These are phyloP conservation scores for Hansenula lynferdii DNA, from an alignment of 1,139 yeast genomes.

Conservation along the genomic window DNA sequence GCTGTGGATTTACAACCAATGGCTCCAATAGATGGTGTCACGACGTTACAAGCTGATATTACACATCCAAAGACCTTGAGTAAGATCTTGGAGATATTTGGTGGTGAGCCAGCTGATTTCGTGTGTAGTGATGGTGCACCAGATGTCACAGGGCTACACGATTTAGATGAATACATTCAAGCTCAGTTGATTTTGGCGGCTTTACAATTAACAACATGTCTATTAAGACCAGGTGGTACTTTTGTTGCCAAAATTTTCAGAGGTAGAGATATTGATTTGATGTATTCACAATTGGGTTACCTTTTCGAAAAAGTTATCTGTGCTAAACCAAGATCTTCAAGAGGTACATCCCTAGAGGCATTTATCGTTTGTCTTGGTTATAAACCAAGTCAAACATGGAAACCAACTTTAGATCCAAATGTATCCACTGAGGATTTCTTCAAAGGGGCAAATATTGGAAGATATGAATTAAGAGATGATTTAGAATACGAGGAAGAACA, in stretches of 20 bases:
- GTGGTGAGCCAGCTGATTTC: conserved; percentile 90
- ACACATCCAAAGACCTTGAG: conserved; percentile 89
- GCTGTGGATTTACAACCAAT: conserved; percentile 97
- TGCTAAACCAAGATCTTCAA: conserved; percentile 91
- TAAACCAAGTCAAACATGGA: conserved; percentile 78
- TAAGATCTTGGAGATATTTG: conserved; percentile 72
- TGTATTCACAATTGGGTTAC: conserved; percentile 83
- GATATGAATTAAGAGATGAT: conserved; percentile 37
- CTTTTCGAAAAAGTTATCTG: conserved; percentile 84
- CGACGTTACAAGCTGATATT: conserved; percentile 90
- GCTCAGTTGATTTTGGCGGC: conserved; percentile 92
- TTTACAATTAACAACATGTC: conserved; percentile 81
- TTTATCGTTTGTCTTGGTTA: conserved; percentile 91
- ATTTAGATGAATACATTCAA: conserved; percentile 92
- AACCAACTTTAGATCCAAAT: conserved; percentile 52
- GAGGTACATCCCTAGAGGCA: conserved; percentile 92
- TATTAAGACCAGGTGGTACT: conserved; percentile 82
- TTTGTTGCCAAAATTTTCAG: conserved; percentile 96
- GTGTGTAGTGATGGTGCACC: conserved; percentile 99
- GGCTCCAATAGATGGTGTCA: conserved; percentile 90
- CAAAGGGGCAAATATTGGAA: conserved; percentile 57
- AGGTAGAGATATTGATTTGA: conserved; percentile 89
- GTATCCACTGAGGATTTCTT: conserved; percentile 80
- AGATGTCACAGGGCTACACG: conserved; percentile 96
- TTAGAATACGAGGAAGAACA: conserved; percentile 48